Percentiles rank a stretch among this genome's conserved stretches.
Evolutionary conservation across 2,329 filamentous ascomycete genomes (phyloP).

Genomic region (Fusarium sp.): DNA sequence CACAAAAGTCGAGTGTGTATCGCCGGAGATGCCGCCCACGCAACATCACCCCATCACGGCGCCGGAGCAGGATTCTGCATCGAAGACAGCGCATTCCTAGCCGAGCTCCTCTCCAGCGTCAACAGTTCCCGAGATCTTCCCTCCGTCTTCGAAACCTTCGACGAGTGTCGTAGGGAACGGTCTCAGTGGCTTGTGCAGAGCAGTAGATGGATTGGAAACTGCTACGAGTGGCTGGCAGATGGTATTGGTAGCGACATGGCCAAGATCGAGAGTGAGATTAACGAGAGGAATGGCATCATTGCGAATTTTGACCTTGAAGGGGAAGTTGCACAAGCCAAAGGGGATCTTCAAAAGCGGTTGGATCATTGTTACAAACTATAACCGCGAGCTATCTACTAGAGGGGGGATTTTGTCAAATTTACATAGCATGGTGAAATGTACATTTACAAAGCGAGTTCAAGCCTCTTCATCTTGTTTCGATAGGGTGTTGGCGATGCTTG

Average conservation of each 20-base stretch:
- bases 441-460: not conserved
- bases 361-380: not conserved
- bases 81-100: conserved; percentile 59
- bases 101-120: conserved; percentile 59
- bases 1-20: conserved; percentile 59
- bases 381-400: too few species aligned
- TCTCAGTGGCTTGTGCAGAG: conserved; percentile 63
- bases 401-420: too few species aligned
- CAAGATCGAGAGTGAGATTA: conserved; percentile 35
- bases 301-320: conserved; percentile 19
- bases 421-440: too few species aligned
- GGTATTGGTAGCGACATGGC: conserved; percentile 30
- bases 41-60: conserved; percentile 70
- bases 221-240: conserved; percentile 59
- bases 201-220: conserved; percentile 55
- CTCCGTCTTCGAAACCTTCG: conserved; percentile 54
- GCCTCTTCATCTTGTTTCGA: too few species aligned
- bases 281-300: conserved; percentile 24
- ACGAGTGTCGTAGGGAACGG: conserved; percentile 62
- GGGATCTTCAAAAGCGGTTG: not conserved
- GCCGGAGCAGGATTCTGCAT: conserved; percentile 70
- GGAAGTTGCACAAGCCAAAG: conserved; percentile 6
- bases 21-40: conserved; percentile 73
- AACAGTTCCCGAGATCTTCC: conserved; percentile 41
- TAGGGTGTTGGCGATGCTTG: too few species aligned